Percentiles rank a stretch among this genome's conserved stretches.
Evolutionary conservation across 2,329 filamentous ascomycete species (phyloP).

Genomic region (Arthrinium phaeospermum): DNA sequence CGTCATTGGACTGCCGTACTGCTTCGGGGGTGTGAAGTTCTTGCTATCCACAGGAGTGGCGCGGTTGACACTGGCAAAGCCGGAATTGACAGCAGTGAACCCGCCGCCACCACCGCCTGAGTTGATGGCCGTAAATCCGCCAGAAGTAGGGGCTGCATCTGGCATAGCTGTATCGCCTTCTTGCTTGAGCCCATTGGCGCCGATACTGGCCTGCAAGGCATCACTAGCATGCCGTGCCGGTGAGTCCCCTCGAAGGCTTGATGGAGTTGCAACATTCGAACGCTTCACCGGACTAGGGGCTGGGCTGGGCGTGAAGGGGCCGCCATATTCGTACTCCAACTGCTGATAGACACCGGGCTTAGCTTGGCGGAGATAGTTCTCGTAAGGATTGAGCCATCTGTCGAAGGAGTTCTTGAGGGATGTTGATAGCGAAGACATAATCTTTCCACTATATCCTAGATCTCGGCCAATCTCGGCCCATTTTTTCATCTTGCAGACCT

Average conservation of each 20-base stretch:
- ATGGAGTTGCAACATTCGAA: slow-evolving; percentile 64
- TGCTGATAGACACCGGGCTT: slow-evolving; percentile 98
- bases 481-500: slow-evolving; percentile 96
- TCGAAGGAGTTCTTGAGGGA: slow-evolving; percentile 98
- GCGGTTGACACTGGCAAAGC: slow-evolving; percentile 72
- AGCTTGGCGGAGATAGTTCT: slow-evolving; percentile 88
- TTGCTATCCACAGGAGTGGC: slow-evolving; percentile 53
- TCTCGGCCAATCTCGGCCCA: slow-evolving; percentile 99
- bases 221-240: slow-evolving; percentile 66
- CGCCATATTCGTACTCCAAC: slow-evolving; percentile 90
- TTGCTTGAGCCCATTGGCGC: slow-evolving; percentile 46
- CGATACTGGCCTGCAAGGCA: slow-evolving; percentile 54
- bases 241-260: slow-evolving; percentile 66
- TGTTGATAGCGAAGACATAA: slow-evolving; percentile 98
- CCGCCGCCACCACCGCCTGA: slow-evolving; percentile 47
- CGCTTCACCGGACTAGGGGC: slow-evolving; percentile 74
- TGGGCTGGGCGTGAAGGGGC: slow-evolving; percentile 80
- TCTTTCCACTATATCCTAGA: slow-evolving; percentile 97
- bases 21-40: slow-evolving; percentile 66
- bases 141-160: slow-evolving; percentile 51
- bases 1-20: slow-evolving; percentile 65
- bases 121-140: slow-evolving; percentile 67
- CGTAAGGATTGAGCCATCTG: slow-evolving; percentile 95
- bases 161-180: slow-evolving; percentile 54
- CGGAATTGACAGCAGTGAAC: slow-evolving; percentile 76